Evolutionary conservation across 73 alveolate species (phyloP).

Genomic region (Tetrahymena borealis): DNA sequence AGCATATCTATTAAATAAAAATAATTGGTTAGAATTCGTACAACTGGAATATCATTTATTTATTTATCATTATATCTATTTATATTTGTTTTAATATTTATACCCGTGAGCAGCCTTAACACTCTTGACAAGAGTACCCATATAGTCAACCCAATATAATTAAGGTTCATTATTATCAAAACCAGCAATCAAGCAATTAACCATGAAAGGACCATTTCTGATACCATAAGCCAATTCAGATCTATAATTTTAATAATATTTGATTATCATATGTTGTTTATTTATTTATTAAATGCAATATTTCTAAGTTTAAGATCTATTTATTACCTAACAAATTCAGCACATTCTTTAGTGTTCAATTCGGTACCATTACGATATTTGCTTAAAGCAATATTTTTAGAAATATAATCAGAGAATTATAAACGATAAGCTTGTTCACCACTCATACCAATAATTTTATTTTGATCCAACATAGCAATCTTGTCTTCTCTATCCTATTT

Average conservation of each 20-base stretch:
- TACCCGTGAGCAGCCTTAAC: slow-evolving; percentile 92
- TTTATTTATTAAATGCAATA: too few species aligned
- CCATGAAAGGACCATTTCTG: slow-evolving; percentile 83
- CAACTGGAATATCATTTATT: background rate
- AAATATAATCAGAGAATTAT: slow-evolving; percentile 68
- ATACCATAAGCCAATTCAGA: slow-evolving; percentile 41
- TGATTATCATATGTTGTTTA: too few species aligned
- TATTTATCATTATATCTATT: too few species aligned
- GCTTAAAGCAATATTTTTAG: slow-evolving; percentile 73
- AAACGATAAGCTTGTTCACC: slow-evolving; percentile 90
- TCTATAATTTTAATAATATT: slow-evolving; percentile 14
- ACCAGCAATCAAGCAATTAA: slow-evolving; percentile 82
- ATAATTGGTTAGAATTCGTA: background rate
- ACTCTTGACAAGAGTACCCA: slow-evolving; percentile 81
- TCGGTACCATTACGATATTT: slow-evolving; percentile 70
- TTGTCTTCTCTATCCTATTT: slow-evolving; percentile 75
- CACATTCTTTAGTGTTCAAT: slow-evolving; percentile 77
- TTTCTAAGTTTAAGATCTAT: too few species aligned
- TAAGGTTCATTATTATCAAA: slow-evolving; percentile 67
- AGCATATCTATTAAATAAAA: slow-evolving; percentile 52
- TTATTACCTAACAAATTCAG: slow-evolving; percentile 75
- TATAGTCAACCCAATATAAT: slow-evolving; percentile 89
- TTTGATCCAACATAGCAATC: slow-evolving; percentile 54
- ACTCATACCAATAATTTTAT: slow-evolving; percentile 74
- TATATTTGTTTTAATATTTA: too few species aligned